phyloP scores from a whole-genome alignment of 257 asterid genomes.

The Solanum neorickii region DNA sequence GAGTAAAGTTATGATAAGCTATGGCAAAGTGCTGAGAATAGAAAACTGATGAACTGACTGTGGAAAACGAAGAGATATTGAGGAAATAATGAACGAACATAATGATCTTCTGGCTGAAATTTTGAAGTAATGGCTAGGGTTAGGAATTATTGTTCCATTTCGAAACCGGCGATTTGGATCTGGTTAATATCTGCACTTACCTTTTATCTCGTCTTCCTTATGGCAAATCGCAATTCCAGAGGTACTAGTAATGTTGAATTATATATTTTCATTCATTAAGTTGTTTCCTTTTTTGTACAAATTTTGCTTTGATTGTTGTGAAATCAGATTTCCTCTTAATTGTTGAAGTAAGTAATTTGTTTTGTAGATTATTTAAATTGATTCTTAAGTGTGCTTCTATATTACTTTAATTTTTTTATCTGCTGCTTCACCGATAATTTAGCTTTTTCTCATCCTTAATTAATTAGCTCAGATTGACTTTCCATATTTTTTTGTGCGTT shows the following conservation, averaged over 20 bases:
- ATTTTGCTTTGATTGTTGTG: not conserved
- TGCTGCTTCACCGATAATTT: not conserved
- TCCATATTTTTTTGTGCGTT: not conserved
- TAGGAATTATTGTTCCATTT: conserved; percentile 22
- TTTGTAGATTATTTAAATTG: not conserved
- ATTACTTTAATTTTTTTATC: not conserved
- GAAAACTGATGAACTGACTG: not conserved
- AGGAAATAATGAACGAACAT: not conserved
- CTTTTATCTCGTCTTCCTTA: conserved; percentile 42
- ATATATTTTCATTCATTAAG: not conserved
- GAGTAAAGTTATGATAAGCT: no score
- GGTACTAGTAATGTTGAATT: conserved; percentile 5
- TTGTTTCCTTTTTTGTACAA: not conserved
- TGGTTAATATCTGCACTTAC: conserved; percentile 43
- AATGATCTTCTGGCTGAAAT: not conserved
- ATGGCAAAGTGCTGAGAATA: not conserved
- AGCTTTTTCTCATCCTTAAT: not conserved
- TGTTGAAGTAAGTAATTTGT: not conserved
- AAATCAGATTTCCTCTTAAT: not conserved
- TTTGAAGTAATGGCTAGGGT: conserved; percentile 13
- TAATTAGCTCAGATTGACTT: not conserved
- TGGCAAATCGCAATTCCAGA: conserved; percentile 38
- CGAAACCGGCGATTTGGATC: conserved; percentile 31
- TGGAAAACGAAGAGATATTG: not conserved
- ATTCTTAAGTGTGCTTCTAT: not conserved